Conservation (phyloP, 2,329 filamentous ascomycete species). For the Nannizzia gypsea region DNA sequence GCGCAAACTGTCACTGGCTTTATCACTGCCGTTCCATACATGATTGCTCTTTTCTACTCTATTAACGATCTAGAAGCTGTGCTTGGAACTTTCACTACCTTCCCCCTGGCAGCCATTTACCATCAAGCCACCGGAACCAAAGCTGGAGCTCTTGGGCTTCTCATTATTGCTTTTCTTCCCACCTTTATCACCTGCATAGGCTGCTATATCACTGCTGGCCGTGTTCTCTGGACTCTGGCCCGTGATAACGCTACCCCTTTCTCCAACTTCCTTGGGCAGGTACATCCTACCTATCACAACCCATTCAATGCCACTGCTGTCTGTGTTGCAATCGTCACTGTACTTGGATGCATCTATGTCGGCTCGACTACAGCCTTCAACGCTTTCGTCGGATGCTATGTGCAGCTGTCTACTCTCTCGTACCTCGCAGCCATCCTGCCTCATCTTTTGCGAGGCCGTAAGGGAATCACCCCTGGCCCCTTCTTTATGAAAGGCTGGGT, state of each 20-base stretch:
- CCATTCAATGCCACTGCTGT: slow-evolving; percentile 49
- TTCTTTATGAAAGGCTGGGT: slow-evolving; percentile 42
- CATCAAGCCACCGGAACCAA: slow-evolving; percentile 36
- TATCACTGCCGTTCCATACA: slow-evolving; percentile 37
- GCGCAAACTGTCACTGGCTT: slow-evolving; percentile 40
- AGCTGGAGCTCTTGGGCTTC: slow-evolving; percentile 45
- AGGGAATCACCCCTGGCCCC: slow-evolving; percentile 40
- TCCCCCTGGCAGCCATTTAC: slow-evolving; percentile 40
- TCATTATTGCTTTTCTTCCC: slow-evolving; percentile 46
- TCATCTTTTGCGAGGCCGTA: slow-evolving; percentile 41
- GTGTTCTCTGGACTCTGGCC: slow-evolving; percentile 48
- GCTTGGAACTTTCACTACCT: slow-evolving; percentile 29
- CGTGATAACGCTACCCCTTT: slow-evolving; percentile 47
- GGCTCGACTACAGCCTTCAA: slow-evolving; percentile 45
- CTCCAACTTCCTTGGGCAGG: slow-evolving; percentile 36
- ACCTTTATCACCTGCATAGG: slow-evolving; percentile 44
- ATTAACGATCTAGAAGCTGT: slow-evolving; percentile 36
- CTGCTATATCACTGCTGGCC: slow-evolving; percentile 49
- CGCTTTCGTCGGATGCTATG: slow-evolving; percentile 47
- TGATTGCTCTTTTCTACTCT: slow-evolving; percentile 41
- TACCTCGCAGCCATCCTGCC: slow-evolving; percentile 43
- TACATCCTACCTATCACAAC: slow-evolving; percentile 45
- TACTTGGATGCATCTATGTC: slow-evolving; percentile 46
- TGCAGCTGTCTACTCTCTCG: slow-evolving; percentile 45
- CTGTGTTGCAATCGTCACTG: slow-evolving; percentile 41